Base-by-base conservation (phyloP, 345 rosid species). In the Camelina sativa region DNA sequence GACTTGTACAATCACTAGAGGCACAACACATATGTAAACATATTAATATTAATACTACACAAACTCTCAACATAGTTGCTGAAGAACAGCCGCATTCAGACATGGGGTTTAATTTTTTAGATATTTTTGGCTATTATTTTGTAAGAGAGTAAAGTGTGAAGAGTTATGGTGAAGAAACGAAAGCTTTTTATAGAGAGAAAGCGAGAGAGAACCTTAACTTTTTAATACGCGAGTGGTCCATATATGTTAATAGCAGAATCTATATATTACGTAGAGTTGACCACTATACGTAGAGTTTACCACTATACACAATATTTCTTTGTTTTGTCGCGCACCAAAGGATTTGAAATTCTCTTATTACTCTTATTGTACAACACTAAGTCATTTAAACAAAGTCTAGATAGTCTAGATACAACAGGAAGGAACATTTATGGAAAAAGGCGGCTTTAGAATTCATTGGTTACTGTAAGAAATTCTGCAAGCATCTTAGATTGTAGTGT, bases 1-100 rank as follows among this genome's bases (percentile, higher is more conserved):
- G 76, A 12, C 58, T 71, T 40, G 77, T 72, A 11, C 81, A 78
- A 22, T 72, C 81, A 59, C 77, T 78, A 6, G 81, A 50, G 34
- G 77, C 81, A 38, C 76, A 76, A 37, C 80, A 76, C 23, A 76
- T 3, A 38, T 70, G 71, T 20, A 76, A 28, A 70, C 80, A 76
- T 76, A 76, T 11, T 4, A 76, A 8, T 0, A 63, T 8, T 0
- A 63, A 3, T 13, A 70, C 3, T 47, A 70, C 7, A 40, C 5
- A 63, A 70, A 76, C 8, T 64, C 76, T 76, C 47, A 76, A 28
- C 80, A 76, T 76, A 25, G 51, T 69, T 70, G 32, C 12, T 3
- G 65, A 46, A 1, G 55, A 62, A 62, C 65, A 62, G 16, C 38
- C 56, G 54, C 59, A 16, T 13, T 55, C 54, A 70, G 71, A 70